Conservation (phyloP, 2,329 filamentous ascomycete genomes). For the Aspergillus glaucus region DNA sequence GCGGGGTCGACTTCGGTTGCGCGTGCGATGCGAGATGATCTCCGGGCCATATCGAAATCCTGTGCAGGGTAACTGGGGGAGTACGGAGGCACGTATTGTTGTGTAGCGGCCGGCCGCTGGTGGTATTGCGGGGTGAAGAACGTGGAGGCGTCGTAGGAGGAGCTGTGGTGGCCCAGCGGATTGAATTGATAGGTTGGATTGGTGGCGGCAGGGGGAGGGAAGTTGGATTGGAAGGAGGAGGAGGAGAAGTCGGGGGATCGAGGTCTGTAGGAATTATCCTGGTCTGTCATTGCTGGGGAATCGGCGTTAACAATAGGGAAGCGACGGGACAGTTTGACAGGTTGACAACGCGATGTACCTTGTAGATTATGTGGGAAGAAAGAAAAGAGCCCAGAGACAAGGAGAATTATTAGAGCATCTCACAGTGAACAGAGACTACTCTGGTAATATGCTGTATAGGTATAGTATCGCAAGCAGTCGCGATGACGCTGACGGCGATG, state of each 20-base stretch:
- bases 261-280: conserved; percentile 41
- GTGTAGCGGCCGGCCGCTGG: conserved; percentile 23
- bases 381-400: conserved; percentile 1
- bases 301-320: conserved; percentile 7
- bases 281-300: conserved; percentile 37
- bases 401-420: conserved; percentile 8
- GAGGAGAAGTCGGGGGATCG: conserved; percentile 48
- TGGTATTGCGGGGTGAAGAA: conserved; percentile 38
- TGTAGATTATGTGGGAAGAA: not conserved
- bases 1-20: conserved; percentile 23
- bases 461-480: not conserved
- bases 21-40: conserved; percentile 32
- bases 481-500: not conserved
- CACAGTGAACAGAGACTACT: not conserved
- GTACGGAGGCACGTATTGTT: conserved; percentile 32
- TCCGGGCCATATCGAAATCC: conserved; percentile 37
- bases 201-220: conserved; percentile 28
- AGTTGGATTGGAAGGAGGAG: conserved; percentile 41
- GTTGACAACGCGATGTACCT: not conserved
- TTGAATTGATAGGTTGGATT: conserved; percentile 25
- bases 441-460: not conserved
- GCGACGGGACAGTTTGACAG: not conserved
- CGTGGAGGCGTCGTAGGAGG: conserved; percentile 42
- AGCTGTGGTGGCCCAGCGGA: conserved; percentile 32
- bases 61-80: conserved; percentile 1